phyloP scores from a whole-genome alignment of 129 eudicot genomes.

The Ambrosia artemisiifolia region DNA sequence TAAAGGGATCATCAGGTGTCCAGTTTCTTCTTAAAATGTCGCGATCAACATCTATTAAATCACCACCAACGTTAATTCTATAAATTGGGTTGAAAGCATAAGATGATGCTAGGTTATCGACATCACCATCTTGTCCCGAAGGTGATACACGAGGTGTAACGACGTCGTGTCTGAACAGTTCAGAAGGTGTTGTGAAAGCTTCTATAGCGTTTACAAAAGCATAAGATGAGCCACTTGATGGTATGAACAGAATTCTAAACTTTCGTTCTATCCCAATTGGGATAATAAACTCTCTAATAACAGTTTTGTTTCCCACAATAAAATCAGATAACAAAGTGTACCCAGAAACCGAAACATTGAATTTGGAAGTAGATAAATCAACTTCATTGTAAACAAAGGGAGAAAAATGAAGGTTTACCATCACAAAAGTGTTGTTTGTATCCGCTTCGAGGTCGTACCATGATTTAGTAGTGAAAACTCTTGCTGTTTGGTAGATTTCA shows the following conservation, averaged over 20 bases:
- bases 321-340: slow-evolving; percentile 38
- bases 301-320: slow-evolving; percentile 6
- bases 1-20: slow-evolving; percentile 44
- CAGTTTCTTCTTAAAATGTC: slow-evolving; percentile 54
- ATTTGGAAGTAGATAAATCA: slow-evolving; percentile 27
- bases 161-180: slow-evolving; percentile 12
- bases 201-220: slow-evolving; percentile 66
- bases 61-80: slow-evolving; percentile 65
- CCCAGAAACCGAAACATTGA: slow-evolving; percentile 44
- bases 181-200: slow-evolving; percentile 37
- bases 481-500: slow-evolving; percentile 44
- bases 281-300: slow-evolving; percentile 43
- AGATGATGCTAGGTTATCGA: background rate
- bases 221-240: slow-evolving; percentile 15
- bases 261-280: slow-evolving; percentile 3
- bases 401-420: slow-evolving; percentile 64
- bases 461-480: slow-evolving; percentile 38
- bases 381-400: slow-evolving; percentile 26
- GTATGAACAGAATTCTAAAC: slow-evolving; percentile 33
- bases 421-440: slow-evolving; percentile 39
- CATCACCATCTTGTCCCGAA: background rate
- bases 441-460: slow-evolving; percentile 32
- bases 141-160: background rate
- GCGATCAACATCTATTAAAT: background rate
- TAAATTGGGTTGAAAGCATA: slow-evolving; percentile 30